Percentiles rank a stretch among this genome's conserved stretches.
phyloP scores from a whole-genome alignment of 331 rosid genomes.

The Saraca asoca region DNA sequence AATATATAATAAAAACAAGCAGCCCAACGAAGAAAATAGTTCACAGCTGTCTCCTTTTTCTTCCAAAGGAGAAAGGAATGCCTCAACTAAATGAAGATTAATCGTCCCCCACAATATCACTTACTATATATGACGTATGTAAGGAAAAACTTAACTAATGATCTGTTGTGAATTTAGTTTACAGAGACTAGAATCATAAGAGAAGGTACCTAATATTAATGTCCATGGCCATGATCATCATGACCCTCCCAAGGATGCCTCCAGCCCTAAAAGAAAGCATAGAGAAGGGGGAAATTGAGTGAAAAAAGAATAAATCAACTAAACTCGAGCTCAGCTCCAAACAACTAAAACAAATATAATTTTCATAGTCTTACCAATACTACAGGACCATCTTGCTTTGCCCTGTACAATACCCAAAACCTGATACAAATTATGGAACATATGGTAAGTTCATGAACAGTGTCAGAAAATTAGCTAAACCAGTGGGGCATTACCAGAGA shows the following conservation, averaged over 20 bases:
- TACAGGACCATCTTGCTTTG: constrained; percentile 95
- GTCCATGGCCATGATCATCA: constrained; percentile 56
- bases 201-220: constrained; percentile 50
- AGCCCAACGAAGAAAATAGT: background rate
- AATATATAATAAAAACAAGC: background rate
- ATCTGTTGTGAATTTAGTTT: background rate
- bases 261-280: constrained; percentile 65
- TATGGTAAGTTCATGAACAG: constrained; percentile 13
- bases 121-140: background rate
- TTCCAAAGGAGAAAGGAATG: background rate
- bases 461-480: background rate
- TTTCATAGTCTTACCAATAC: constrained; percentile 69
- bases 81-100: background rate
- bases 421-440: constrained; percentile 39
- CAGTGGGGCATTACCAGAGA: too few relatives aligned
- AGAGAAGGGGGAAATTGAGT: background rate
- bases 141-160: constrained; percentile 13
- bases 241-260: constrained; percentile 99
- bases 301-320: background rate
- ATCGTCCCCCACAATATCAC: background rate
- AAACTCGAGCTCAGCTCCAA: background rate
- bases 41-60: background rate
- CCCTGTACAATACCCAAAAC: constrained; percentile 95
- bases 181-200: background rate
- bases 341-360: background rate